Base-by-base conservation (phyloP, 192 early-diverging fungal species). In the Entomortierella chlamydospora region DNA sequence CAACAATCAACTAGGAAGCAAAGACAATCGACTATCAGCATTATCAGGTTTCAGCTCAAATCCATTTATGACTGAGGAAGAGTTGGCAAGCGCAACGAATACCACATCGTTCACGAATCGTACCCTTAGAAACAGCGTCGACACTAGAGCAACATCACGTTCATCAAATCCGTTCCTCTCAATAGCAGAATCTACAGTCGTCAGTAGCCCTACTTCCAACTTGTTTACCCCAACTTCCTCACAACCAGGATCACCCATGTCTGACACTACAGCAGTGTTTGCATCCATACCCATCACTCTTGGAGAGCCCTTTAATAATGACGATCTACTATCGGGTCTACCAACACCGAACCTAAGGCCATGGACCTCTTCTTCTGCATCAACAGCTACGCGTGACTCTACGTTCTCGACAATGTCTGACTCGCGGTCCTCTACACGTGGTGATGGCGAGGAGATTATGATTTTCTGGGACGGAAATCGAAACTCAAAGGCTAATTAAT, bases 361-460 rank as follows among this genome's bases (percentile, higher is more conserved):
- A 13, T 78, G 67, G 74, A 55, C 62, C 4, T 41, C 60, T 10
- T 54, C 68, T 13, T 57, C 55, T 2, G 12, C 28, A 43, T 28
- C 59, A n/a, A 47, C 61, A 34, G 34, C 56, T 4, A 12, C 65
- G 41, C 68, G 76, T 3, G 76, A 79, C n/a, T 79, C 76, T 11
- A 79, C 76, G 1, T 70, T 79, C 43, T 79, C 76, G 49, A 79
- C 68, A 7, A 52, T 64, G 20, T 79, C 76, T 17, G 76, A 79
- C 39, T 47, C 76, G 9, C 43, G 68, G 34, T 79, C 76, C 0
- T 79, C 76, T 28, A 79, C 76, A 13, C 49, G 68, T 20, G 76
- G 76, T 5, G 76, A 79, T 56, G 76, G 76, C 29, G 76, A 79
- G n/a, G 76, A 79, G 52, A 79, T 79, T 61, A 79, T 79, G 76